Evolutionary conservation across 345 rosid genomes (phyloP).

Genomic region (Lepidium didymum): DNA sequence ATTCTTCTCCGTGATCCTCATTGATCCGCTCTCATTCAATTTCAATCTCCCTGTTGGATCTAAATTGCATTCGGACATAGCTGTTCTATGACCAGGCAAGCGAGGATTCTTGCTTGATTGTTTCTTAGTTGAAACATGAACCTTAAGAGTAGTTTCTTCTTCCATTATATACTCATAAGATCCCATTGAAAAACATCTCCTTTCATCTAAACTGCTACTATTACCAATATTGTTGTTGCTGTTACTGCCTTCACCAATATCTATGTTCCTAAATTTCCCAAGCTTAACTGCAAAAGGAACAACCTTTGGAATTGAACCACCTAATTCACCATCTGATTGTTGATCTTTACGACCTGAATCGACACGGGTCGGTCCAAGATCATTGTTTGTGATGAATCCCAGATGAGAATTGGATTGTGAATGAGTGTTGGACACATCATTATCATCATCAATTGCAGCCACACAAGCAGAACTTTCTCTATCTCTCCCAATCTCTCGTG

Average conservation of each 20-base stretch:
- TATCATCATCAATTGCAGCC: slow-evolving; percentile 2
- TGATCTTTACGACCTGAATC: slow-evolving; percentile 29
- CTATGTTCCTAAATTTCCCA: slow-evolving; percentile 75
- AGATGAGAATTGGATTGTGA: slow-evolving; percentile 32
- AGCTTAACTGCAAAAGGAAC: slow-evolving; percentile 66
- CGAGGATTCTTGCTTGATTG: slow-evolving; percentile 33
- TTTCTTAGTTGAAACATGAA: slow-evolving; percentile 66
- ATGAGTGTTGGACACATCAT: background rate
- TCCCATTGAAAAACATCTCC: slow-evolving; percentile 96
- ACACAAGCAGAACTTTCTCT: slow-evolving; percentile 33
- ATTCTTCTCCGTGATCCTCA: slow-evolving; percentile 18
- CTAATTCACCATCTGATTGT: slow-evolving; percentile 22
- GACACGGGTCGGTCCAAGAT: slow-evolving; percentile 32
- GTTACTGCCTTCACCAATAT: slow-evolving; percentile 44
- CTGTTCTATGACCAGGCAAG: slow-evolving; percentile 57
- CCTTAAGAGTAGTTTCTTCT: slow-evolving; percentile 61
- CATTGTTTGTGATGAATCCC: slow-evolving; percentile 9
- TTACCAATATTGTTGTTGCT: slow-evolving; percentile 26
- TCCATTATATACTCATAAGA: slow-evolving; percentile 96
- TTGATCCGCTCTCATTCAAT: slow-evolving; percentile 23
- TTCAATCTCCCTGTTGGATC: slow-evolving; percentile 61
- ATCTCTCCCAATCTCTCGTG: slow-evolving; percentile 52
- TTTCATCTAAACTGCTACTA: slow-evolving; percentile 38
- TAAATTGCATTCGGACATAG: slow-evolving; percentile 27
- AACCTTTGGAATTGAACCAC: slow-evolving; percentile 54